phyloP scores from a whole-genome alignment of 2,329 filamentous ascomycete genomes.

The Byssothecium circinans region DNA sequence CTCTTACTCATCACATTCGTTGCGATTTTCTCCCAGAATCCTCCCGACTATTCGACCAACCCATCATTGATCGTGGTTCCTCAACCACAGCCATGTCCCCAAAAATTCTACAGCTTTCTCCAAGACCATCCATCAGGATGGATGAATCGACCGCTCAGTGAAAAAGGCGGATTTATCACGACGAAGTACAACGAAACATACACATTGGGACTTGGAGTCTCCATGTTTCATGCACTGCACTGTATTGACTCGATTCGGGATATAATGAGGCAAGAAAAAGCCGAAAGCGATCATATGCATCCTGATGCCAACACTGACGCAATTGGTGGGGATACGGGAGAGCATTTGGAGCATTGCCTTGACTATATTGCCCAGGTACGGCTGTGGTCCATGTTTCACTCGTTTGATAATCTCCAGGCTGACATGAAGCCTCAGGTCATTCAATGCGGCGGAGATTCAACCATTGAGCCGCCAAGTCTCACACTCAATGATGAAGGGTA shows the following conservation, averaged over 20 bases:
- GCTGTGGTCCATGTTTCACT: background rate
- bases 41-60: background rate
- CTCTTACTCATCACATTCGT: too few species aligned
- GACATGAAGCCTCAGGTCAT: background rate
- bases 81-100: background rate
- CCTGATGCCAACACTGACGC: background rate
- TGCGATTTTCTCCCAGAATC: too few species aligned
- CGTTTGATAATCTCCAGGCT: background rate
- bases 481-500: background rate
- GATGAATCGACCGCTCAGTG: background rate
- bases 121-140: background rate
- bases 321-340: background rate
- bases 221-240: conserved; percentile 1
- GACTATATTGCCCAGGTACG: background rate
- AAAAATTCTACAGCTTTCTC: background rate
- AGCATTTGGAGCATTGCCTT: background rate
- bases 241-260: background rate
- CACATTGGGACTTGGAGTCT: background rate
- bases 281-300: background rate
- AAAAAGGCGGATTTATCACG: background rate
- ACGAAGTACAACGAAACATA: background rate
- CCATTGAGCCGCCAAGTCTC: background rate
- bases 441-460: background rate
- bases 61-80: too few species aligned
- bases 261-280: background rate